Percentiles rank a stretch among this genome's conserved stretches.
phyloP scores from a whole-genome alignment of 2,329 filamentous ascomycete genomes.

The Cercospora nicotianae region DNA sequence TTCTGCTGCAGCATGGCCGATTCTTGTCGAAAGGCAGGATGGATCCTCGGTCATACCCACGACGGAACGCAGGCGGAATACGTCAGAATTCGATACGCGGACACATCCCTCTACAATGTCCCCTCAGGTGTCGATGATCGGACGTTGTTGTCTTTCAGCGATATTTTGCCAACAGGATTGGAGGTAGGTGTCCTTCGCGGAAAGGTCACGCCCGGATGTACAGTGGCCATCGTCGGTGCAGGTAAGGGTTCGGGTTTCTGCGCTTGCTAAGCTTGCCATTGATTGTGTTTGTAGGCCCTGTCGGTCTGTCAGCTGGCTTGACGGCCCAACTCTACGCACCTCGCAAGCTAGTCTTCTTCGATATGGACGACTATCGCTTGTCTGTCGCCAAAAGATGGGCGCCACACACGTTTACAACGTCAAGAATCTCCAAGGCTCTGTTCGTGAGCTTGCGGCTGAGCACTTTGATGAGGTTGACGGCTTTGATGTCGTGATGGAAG shows the following conservation, averaged over 20 bases:
- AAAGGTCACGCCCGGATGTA: constrained; percentile 53
- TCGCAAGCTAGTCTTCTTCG: constrained; percentile 53
- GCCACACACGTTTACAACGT: constrained; percentile 49
- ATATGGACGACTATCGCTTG: constrained; percentile 52
- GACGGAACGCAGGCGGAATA: constrained; percentile 61
- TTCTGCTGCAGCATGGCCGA: constrained; percentile 50
- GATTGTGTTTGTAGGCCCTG: constrained; percentile 44
- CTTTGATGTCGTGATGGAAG: constrained; percentile 60
- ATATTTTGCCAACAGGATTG: constrained; percentile 58
- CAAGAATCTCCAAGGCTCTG: constrained; percentile 37
- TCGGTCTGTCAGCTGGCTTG: constrained; percentile 57
- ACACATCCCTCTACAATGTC: constrained; percentile 50
- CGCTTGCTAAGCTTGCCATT: background rate
- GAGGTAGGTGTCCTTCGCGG: constrained; percentile 57
- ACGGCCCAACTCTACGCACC: constrained; percentile 58
- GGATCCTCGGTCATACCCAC: constrained; percentile 55
- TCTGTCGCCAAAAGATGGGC: constrained; percentile 51
- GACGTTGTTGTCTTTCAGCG: constrained; percentile 53
- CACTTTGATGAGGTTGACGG: constrained; percentile 53
- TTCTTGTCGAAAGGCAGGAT: constrained; percentile 56
- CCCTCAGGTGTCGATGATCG: constrained; percentile 46
- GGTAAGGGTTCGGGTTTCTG: background rate
- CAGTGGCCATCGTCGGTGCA: constrained; percentile 56
- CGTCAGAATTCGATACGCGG: constrained; percentile 54
- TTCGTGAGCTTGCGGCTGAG: constrained; percentile 43